Evolutionary conservation across 371 early-diverging fungal species (phyloP).

Genomic region (Mucor indicus): DNA sequence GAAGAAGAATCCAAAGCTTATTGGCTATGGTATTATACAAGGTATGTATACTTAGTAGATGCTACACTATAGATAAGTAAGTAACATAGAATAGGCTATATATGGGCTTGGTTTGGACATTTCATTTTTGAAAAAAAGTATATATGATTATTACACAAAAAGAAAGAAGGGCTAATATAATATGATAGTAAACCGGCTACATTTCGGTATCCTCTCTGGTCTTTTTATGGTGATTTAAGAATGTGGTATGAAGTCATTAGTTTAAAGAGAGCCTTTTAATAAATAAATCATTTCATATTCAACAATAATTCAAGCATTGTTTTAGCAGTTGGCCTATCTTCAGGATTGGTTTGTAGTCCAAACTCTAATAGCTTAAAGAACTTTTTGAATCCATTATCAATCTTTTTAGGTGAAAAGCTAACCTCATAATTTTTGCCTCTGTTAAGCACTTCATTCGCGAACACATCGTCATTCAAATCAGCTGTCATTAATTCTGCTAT

Average conservation of each 20-base stretch:
- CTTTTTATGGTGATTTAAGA: constrained; percentile 54
- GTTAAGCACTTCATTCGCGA: constrained; percentile 10
- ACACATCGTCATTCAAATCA: constrained; percentile 18
- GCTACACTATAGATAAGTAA: not conserved
- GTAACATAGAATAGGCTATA: constrained; percentile 39
- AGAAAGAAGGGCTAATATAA: not conserved
- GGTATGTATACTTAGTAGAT: constrained; percentile 21
- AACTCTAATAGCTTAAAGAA: constrained; percentile 13
- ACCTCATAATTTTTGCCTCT: constrained; percentile 6
- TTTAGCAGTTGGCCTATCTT: constrained; percentile 9
- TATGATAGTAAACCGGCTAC: constrained; percentile 59
- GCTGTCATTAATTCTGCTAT: constrained; percentile 29
- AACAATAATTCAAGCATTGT: not conserved
- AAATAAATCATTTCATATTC: not conserved
- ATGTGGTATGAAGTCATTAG: constrained; percentile 56
- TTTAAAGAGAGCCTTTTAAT: constrained; percentile 32
- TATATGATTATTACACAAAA: not conserved
- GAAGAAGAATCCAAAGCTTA: constrained; percentile 18
- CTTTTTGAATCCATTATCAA: constrained; percentile 6
- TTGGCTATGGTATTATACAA: constrained; percentile 28
- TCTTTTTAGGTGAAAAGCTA: not conserved
- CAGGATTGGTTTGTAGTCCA: constrained; percentile 7
- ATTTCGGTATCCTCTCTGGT: constrained; percentile 63
- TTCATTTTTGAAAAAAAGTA: constrained; percentile 65
- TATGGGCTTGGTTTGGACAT: constrained; percentile 69